Evolutionary conservation across 345 rosid species (phyloP), one percentile per base, ranked within the genome.

Genomic region (Acer negundo): DNA sequence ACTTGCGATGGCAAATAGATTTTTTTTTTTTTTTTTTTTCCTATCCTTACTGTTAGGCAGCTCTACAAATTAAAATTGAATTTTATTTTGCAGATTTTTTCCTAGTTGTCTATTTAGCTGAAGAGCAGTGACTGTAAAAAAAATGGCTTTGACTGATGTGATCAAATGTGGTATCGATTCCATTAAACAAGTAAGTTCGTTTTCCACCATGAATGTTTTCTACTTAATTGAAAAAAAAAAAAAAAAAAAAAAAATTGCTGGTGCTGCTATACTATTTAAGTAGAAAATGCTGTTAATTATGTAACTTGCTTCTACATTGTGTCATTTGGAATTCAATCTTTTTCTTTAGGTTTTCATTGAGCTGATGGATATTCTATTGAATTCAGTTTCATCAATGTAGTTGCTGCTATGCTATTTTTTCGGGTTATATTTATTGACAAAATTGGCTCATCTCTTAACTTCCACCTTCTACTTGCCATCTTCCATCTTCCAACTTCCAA

Each of bases 81-180:
- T 59, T 59, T 1, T 35, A 9, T 59, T 10, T 58, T 46, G 44
- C 23, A 40, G 26, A 46, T 62, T 13, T 42, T 38, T 20, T 24
- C 38, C 4, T 71, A 10, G 3, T 46, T n/a, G 10, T 1, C 16
- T 46, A 3, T 62, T 17, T 62, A 42, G 58, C 38, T 22, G 49
- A 16, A 67, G 68, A 49, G 67, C 26, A 15, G 67, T 68, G 78
- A 24, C 62, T 23, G 47, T 38, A n/a, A n/a, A 28, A 69, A 73
- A 68, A 55, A 90, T 89, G 94, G 94, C 93, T 79, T 31, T 87
- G 84, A 83, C 85, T 72, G 96, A 94, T 82, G 89, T 94, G 64
- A 88, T 87, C 65, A 92, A 89, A 76, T 88, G 88, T 69, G 91
- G 92, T 88, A 89, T 90, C 72, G 93, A 90, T 82, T 91, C 98